A percentile compares a stretch with the other conserved stretches of the same genome.
Evolutionary conservation across 108 stramenopile genomes (phyloP).

Genomic region (Nitzschia sp.): DNA sequence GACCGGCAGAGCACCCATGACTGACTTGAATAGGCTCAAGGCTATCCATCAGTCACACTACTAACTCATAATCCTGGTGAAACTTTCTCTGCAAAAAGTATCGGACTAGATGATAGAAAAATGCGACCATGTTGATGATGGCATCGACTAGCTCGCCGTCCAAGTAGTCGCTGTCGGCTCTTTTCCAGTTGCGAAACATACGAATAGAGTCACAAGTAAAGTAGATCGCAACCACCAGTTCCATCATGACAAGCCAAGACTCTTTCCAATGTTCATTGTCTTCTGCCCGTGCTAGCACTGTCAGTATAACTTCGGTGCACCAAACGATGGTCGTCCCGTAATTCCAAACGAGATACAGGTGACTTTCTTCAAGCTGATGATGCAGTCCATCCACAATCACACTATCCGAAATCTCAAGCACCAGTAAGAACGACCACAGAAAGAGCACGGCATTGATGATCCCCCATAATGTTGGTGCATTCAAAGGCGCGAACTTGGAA

Average conservation of each 20-base stretch:
- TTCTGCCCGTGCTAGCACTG: background rate
- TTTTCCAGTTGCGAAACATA: background rate
- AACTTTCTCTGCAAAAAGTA: no score
- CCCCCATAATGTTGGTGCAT: background rate
- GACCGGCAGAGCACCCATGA: no score
- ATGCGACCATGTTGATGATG: background rate
- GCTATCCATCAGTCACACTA: no score
- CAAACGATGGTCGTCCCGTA: conserved; percentile 1
- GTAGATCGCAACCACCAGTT: background rate
- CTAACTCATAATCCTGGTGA: no score
- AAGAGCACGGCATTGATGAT: background rate
- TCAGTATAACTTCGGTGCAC: conserved; percentile 10
- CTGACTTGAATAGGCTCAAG: no score
- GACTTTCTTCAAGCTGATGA: conserved; percentile 4
- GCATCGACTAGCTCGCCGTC: background rate
- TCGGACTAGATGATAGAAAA: background rate
- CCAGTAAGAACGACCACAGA: background rate
- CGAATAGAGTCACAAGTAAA: background rate
- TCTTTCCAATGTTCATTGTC: background rate
- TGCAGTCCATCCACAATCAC: background rate
- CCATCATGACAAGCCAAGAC: background rate
- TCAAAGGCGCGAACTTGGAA: background rate
- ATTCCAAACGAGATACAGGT: conserved; percentile 9
- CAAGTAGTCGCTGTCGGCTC: background rate
- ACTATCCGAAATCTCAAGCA: background rate